Percentiles rank a stretch among this genome's conserved stretches.
Conservation (phyloP, 306 rosid genomes). For the Acacia melanoxylon region DNA sequence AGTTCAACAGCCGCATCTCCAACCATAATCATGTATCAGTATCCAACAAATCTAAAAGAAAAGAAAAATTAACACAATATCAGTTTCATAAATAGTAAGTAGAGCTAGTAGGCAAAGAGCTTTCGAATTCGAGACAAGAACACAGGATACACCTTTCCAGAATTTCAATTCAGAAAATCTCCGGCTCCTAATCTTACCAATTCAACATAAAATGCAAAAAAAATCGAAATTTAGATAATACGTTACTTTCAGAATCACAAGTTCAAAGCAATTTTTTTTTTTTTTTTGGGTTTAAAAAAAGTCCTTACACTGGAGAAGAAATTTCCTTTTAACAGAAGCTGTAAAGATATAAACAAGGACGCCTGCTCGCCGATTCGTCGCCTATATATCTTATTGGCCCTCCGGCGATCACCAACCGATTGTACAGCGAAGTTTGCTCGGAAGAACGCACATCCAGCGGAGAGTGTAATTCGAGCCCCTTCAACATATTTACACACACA, state of each 20-base stretch:
- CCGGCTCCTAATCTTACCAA: not conserved
- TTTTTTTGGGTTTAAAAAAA: too few relatives aligned
- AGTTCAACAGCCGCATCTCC: too few relatives aligned
- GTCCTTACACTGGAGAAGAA: not conserved
- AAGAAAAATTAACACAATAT: not conserved
- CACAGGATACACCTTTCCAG: not conserved
- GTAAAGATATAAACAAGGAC: not conserved
- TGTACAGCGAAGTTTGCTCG: not conserved
- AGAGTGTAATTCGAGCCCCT: too few relatives aligned
- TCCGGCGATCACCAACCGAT: not conserved
- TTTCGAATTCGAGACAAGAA: not conserved
- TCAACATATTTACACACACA: too few relatives aligned
- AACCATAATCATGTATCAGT: not conserved
- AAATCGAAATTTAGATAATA: not conserved
- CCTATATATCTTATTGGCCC: not conserved
- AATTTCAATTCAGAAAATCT: not conserved
- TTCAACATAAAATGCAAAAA: not conserved
- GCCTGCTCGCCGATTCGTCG: not conserved
- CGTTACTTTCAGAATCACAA: not conserved
- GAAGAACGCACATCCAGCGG: not conserved
- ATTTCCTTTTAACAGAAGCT: not conserved
- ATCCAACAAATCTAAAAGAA: not conserved
- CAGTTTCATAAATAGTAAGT: not conserved
- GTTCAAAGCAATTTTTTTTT: not conserved
- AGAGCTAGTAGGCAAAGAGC: not conserved